A percentile compares a stretch with the other conserved stretches of the same genome.
phyloP scores from a whole-genome alignment of 805 yeast species.

The Trichomonascus vanleenenianus region DNA sequence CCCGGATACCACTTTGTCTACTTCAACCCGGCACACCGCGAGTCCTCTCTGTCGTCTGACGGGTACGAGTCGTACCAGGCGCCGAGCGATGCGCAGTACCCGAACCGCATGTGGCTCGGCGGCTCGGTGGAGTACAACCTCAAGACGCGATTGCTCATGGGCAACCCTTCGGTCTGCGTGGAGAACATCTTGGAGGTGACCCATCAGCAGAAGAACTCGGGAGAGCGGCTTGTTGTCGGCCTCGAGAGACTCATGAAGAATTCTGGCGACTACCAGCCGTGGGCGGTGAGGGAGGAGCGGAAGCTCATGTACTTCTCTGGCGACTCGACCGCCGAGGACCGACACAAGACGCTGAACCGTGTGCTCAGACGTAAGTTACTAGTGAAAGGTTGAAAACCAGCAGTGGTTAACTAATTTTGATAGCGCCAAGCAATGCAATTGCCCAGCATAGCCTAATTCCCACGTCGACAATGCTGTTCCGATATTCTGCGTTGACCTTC shows the following conservation, averaged over 20 bases:
- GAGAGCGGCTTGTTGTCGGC: slow-evolving; percentile 40
- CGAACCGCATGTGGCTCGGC: slow-evolving; percentile 68
- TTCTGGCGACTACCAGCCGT: slow-evolving; percentile 14
- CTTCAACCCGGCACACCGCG: slow-evolving; percentile 52
- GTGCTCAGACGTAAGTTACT: slow-evolving; percentile 17
- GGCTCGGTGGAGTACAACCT: slow-evolving; percentile 47
- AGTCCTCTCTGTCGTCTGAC: slow-evolving; percentile 47
- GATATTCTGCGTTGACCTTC: slow-evolving; percentile 69
- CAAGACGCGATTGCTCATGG: slow-evolving; percentile 28
- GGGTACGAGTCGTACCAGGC: slow-evolving; percentile 80
- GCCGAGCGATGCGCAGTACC: slow-evolving; percentile 38
- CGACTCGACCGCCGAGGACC: slow-evolving; percentile 21
- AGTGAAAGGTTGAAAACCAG: slow-evolving; percentile 1
- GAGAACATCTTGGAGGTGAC: slow-evolving; percentile 39
- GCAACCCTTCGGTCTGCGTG: slow-evolving; percentile 36
- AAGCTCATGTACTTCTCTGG: slow-evolving; percentile 51
- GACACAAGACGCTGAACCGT: slow-evolving; percentile 15
- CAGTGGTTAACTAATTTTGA: no score
- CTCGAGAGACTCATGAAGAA: slow-evolving; percentile 42
- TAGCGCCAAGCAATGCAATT: slow-evolving; percentile 2
- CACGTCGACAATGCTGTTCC: slow-evolving; percentile 39
- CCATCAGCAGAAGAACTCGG: slow-evolving; percentile 9
- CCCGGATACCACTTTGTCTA: slow-evolving; percentile 60
- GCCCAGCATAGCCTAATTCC: slow-evolving; percentile 30
- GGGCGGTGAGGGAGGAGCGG: slow-evolving; percentile 44